Evolutionary conservation across 2,329 filamentous ascomycete genomes (phyloP), one percentile per base, ranked within the genome.

Genomic region (Cladosporium sp.): DNA sequence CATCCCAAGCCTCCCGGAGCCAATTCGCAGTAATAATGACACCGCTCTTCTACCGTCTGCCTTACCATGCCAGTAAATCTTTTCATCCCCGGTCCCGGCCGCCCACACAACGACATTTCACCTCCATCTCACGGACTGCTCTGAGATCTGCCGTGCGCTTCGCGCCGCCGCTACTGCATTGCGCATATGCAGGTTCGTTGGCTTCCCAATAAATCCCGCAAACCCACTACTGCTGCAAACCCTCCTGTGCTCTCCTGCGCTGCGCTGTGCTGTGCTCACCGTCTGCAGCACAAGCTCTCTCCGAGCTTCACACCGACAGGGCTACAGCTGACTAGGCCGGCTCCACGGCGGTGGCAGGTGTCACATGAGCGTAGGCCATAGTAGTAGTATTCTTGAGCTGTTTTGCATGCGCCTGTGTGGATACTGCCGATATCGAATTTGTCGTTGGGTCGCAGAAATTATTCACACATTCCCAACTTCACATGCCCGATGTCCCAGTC

Each of bases 121-220:
- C 19, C 34, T 51, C 49, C 49, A 37, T 36, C 15, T 51, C 49
- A 51, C 49, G 36, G 49, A 39, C 49, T 39, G 30, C 34, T 36
- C 49, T 51, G 49, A 19, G 42, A 56, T 56, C 54, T 56, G 54
- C 52, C 40, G 43, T 28, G 28, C 22, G 43, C 42, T 20, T 45
- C 42, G 42, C 22, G 54, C 40, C 51, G 51, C 54, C 54, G 54
- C 54, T 56, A 56, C 54, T 49, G 54, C 54, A 49, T 42, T 19
- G 42, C 17, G 54, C 54, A 56, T 42, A 47, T 37, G 54, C 54
- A 56, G 54, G 54, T 56, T 56, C 42, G 17, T 25, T 30, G 37
- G 14, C 15, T 20, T 11, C n/a, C 22, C 25, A 20, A 54, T n/a
- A 37, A 51, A 38, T 39, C 34, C 34, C 49, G 49, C 49, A 51